Evolutionary conservation across 129 eudicot species (phyloP).

Genomic region (Flaveria linearis): DNA sequence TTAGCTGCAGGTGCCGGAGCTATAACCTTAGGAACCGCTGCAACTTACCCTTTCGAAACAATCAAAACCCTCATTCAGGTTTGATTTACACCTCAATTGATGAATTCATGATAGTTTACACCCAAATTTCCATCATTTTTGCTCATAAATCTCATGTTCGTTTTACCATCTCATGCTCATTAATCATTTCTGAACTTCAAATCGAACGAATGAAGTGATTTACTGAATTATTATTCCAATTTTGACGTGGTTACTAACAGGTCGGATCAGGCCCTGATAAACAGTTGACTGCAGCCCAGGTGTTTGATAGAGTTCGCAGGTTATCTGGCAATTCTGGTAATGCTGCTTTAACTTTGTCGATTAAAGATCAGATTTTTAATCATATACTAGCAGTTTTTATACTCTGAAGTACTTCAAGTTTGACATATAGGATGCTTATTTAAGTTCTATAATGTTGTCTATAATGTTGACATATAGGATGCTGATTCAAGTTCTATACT

Average conservation of each 20-base stretch:
- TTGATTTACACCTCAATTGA: background rate
- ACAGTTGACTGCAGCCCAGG: conserved; percentile 56
- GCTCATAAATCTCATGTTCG: background rate
- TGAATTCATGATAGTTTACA: background rate
- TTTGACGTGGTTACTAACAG: conserved; percentile 36
- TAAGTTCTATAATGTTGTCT: background rate
- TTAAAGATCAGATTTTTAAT: background rate
- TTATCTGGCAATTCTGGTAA: conserved; percentile 74
- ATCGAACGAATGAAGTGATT: background rate
- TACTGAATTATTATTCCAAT: background rate
- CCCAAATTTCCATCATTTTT: background rate
- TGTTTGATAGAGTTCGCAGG: conserved; percentile 58
- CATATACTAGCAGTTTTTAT: background rate
- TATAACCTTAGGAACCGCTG: conserved; percentile 55
- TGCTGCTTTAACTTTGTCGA: background rate
- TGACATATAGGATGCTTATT: background rate
- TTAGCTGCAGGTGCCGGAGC: conserved; percentile 70
- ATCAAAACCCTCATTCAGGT: conserved; percentile 85
- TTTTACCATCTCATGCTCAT: background rate
- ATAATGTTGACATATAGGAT: background rate
- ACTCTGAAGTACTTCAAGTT: background rate
- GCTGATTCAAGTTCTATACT: background rate
- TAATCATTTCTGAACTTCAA: background rate
- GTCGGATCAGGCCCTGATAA: conserved; percentile 77
- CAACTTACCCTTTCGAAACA: conserved; percentile 77